phyloP scores from a whole-genome alignment of 2,329 filamentous ascomycete genomes.

The Fragosphaeria purpurea region DNA sequence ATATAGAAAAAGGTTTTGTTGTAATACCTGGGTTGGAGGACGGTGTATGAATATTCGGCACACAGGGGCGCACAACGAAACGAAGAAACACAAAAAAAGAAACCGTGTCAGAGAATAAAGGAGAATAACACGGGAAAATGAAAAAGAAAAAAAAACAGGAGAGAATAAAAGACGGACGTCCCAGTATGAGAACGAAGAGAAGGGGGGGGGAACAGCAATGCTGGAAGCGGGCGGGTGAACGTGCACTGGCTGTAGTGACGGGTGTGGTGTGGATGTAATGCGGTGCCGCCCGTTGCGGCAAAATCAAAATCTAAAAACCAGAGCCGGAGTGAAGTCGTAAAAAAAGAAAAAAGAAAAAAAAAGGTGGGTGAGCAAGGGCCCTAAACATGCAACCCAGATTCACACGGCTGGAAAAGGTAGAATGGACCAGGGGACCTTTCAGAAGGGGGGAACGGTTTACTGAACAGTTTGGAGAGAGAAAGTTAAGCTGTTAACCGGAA shows the following conservation, averaged over 20 bases:
- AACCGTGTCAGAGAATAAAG: neutral
- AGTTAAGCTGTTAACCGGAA: too few relatives aligned
- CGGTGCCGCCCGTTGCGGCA: conserved; percentile 24
- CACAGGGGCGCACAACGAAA: too few relatives aligned
- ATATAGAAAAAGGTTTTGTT: too few relatives aligned
- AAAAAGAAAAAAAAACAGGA: neutral
- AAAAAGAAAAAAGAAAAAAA: neutral
- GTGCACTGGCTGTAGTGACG: neutral
- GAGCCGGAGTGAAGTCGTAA: neutral
- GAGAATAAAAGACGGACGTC: neutral
- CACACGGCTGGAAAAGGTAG: too few relatives aligned
- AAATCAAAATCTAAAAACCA: conserved; percentile 16
- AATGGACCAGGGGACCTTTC: too few relatives aligned
- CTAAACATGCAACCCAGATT: too few relatives aligned
- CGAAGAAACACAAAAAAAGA: neutral
- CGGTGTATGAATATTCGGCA: too few relatives aligned
- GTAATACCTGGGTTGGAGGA: too few relatives aligned
- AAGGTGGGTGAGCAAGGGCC: conserved; percentile 5
- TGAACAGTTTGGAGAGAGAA: too few relatives aligned
- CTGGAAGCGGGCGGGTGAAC: conserved; percentile 9
- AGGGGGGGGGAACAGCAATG: neutral
- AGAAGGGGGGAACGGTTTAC: too few relatives aligned
- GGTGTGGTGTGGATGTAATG: conserved; percentile 15
- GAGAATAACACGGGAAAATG: neutral
- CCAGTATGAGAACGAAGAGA: conserved; percentile 1